These are phyloP conservation scores for Hanseniaspora vineae DNA, from an alignment of 805 yeast genomes.

Conservation along the genomic window DNA sequence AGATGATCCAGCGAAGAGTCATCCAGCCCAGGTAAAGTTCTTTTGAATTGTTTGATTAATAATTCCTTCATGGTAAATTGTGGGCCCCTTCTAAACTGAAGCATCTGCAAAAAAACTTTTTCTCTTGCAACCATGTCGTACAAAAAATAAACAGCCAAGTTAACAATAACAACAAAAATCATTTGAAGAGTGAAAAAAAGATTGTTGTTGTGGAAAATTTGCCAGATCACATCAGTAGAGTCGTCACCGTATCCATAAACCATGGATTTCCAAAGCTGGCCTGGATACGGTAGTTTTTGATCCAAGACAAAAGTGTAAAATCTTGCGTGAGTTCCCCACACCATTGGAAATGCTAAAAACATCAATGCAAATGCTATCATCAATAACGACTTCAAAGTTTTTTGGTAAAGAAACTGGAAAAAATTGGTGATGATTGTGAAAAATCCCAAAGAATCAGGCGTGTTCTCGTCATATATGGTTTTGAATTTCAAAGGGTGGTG, in stretches of 20 bases:
- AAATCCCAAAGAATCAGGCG: constrained; percentile 47
- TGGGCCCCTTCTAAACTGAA: constrained; percentile 46
- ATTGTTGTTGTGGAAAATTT: constrained; percentile 8
- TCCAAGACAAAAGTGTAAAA: constrained; percentile 45
- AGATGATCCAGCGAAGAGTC: neutral
- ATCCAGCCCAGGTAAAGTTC: constrained; percentile 22
- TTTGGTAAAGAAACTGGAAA: neutral
- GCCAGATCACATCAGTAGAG: neutral
- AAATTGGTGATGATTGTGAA: neutral
- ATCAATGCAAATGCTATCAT: neutral
- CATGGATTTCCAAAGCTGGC: constrained; percentile 15
- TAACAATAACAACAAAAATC: constrained; percentile 27
- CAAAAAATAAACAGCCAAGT: constrained; percentile 37
- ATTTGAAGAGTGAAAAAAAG: constrained; percentile 25
- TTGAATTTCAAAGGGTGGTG: constrained; percentile 58
- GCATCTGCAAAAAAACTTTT: constrained; percentile 49
- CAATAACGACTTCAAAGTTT: neutral
- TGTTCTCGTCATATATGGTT: constrained; percentile 48
- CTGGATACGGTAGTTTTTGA: constrained; percentile 32
- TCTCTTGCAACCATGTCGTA: constrained; percentile 66
- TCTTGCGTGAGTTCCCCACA: constrained; percentile 43
- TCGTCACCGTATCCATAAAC: constrained; percentile 14
- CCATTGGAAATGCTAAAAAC: constrained; percentile 27
- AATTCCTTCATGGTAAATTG: constrained; percentile 18
- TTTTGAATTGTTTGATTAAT: constrained; percentile 16